These are phyloP conservation scores for Ophiostoma quercus DNA, from an alignment of 2,329 filamentous ascomycete species.

Conservation along the genomic window DNA sequence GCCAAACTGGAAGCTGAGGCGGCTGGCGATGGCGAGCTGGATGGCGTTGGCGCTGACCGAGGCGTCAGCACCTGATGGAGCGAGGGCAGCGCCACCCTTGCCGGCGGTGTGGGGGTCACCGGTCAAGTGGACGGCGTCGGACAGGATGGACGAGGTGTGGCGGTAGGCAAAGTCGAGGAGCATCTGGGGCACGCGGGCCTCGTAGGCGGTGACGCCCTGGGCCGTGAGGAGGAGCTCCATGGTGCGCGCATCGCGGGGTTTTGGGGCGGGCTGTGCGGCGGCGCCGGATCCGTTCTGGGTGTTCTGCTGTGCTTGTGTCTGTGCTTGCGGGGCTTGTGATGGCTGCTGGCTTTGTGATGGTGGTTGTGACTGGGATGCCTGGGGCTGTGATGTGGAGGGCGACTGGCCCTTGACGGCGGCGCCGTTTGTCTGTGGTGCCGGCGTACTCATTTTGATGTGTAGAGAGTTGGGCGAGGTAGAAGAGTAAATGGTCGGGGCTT, in stretches of 20 bases:
- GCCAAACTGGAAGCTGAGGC: slow-evolving; percentile 65
- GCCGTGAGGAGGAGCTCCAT: slow-evolving; percentile 75
- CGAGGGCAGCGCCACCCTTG: slow-evolving; percentile 46
- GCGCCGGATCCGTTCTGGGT: slow-evolving; percentile 26
- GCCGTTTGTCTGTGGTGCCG: slow-evolving; percentile 12
- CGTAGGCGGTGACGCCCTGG: slow-evolving; percentile 73
- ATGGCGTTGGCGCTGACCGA: slow-evolving; percentile 62
- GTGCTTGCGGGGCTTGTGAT: slow-evolving; percentile 14
- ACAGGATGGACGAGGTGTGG: slow-evolving; percentile 66
- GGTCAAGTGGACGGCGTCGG: slow-evolving; percentile 63
- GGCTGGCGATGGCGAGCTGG: slow-evolving; percentile 64
- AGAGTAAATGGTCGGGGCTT: background rate
- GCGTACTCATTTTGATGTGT: background rate
- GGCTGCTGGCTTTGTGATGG: slow-evolving; percentile 13
- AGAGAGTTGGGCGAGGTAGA: background rate
- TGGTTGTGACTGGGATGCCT: slow-evolving; percentile 8
- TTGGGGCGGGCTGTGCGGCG: slow-evolving; percentile 41
- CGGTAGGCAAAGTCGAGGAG: slow-evolving; percentile 84
- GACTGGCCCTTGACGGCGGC: slow-evolving; percentile 8
- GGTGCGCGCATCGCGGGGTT: slow-evolving; percentile 72
- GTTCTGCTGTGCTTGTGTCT: slow-evolving; percentile 23
- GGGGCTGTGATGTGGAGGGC: slow-evolving; percentile 15
- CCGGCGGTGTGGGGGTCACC: slow-evolving; percentile 60
- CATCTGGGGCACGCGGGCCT: slow-evolving; percentile 74
- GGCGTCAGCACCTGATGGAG: slow-evolving; percentile 47